phyloP scores from a whole-genome alignment of 352 stramenopile genomes.

The Sclerospora graminicola region DNA sequence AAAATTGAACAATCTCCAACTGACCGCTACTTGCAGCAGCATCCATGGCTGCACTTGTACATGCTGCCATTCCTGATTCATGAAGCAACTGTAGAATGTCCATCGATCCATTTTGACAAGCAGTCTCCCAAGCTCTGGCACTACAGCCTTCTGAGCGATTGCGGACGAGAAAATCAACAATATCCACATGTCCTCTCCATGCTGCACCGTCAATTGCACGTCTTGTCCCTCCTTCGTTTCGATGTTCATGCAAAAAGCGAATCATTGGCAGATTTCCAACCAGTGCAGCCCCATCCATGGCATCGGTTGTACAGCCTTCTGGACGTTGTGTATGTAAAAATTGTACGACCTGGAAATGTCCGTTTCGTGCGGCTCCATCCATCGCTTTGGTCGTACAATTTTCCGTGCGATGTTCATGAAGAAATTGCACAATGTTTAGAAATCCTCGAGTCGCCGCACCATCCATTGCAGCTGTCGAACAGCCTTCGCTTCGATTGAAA shows the following conservation, averaged over 20 bases:
- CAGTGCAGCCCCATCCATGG: slow-evolving; percentile 30
- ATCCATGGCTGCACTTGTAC: slow-evolving; percentile 27
- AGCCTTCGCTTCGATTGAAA: slow-evolving; percentile 13
- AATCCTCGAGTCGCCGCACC: slow-evolving; percentile 17
- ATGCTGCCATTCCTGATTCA: slow-evolving; percentile 7
- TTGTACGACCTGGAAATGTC: slow-evolving; percentile 18
- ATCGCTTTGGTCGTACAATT: slow-evolving; percentile 24
- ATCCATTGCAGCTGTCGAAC: slow-evolving; percentile 27
- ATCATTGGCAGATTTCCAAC: slow-evolving; percentile 23
- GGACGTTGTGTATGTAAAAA: slow-evolving; percentile 19
- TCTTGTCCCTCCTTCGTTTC: slow-evolving; percentile 23
- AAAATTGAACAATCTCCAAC: slow-evolving; percentile 21
- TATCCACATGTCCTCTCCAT: slow-evolving; percentile 21
- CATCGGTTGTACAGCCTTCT: slow-evolving; percentile 25
- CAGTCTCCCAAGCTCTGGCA: slow-evolving; percentile 19
- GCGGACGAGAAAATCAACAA: slow-evolving; percentile 22
- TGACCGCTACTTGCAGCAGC: slow-evolving; percentile 17
- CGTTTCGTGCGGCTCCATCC: slow-evolving; percentile 19
- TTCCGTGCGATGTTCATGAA: slow-evolving; percentile 24
- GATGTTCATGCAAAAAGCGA: slow-evolving; percentile 20
- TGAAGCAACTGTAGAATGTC: slow-evolving; percentile 19
- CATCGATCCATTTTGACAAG: slow-evolving; percentile 22
- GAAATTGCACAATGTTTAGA: slow-evolving; percentile 19
- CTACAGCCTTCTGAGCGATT: slow-evolving; percentile 24
- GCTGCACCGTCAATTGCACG: slow-evolving; percentile 23